A percentile compares a stretch with the other conserved stretches of the same genome.
Evolutionary conservation across 1,284 basidiomycete genomes (phyloP).

Genomic region (Pholiota adiposa): DNA sequence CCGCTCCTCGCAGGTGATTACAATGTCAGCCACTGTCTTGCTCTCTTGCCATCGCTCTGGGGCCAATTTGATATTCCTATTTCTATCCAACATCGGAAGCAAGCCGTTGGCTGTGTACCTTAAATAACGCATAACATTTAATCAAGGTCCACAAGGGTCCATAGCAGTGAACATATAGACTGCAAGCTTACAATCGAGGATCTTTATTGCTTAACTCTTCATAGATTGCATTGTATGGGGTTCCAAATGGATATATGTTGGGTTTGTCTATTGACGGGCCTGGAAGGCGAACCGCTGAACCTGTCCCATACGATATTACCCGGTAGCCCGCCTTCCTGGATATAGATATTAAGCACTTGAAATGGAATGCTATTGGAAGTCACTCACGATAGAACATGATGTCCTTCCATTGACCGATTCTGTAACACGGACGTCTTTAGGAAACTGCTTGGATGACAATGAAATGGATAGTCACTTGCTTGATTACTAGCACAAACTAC

Average conservation of each 20-base stretch:
- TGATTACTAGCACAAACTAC: slow-evolving; percentile 99
- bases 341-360: slow-evolving; percentile 6
- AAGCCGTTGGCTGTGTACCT: slow-evolving; percentile 97
- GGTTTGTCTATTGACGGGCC: slow-evolving; percentile 97
- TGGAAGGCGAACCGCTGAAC: slow-evolving; percentile 94
- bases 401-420: slow-evolving; percentile 99
- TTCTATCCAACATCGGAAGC: slow-evolving; percentile 97
- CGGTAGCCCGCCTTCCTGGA: slow-evolving; percentile 84
- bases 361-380: not conserved
- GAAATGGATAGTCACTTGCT: slow-evolving; percentile 48
- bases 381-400: slow-evolving; percentile 86
- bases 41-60: slow-evolving; percentile 98
- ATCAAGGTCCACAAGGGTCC: no score
- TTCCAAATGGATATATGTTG: slow-evolving; percentile 97
- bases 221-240: slow-evolving; percentile 97
- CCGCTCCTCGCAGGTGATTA: slow-evolving; percentile 98
- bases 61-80: slow-evolving; percentile 89
- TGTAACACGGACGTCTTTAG: slow-evolving; percentile 39
- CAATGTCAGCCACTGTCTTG: slow-evolving; percentile 87
- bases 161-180: no score
- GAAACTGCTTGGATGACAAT: slow-evolving; percentile 9
- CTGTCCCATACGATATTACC: slow-evolving; percentile 95
- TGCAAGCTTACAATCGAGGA: slow-evolving; percentile 69
- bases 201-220: slow-evolving; percentile 92
- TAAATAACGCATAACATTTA: not conserved